Conservation (phyloP, 176 grass and related monocot species). For the Hordeum marinum region DNA sequence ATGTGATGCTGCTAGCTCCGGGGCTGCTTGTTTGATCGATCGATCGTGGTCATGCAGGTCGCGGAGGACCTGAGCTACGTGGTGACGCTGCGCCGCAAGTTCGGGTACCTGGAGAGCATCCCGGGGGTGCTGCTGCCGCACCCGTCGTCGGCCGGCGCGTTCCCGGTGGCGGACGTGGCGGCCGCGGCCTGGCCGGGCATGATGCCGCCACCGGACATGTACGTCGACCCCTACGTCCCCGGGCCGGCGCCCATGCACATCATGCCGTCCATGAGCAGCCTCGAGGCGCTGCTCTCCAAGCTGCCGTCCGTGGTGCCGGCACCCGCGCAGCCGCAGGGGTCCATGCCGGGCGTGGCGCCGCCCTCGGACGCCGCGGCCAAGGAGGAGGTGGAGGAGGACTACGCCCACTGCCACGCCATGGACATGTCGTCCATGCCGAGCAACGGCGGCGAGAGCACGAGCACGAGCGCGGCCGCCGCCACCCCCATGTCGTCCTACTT, state of each 20-base stretch:
- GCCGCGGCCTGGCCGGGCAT: constrained; percentile 30
- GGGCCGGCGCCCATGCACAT: constrained; percentile 48
- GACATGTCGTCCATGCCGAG: constrained; percentile 5
- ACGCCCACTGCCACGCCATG: constrained; percentile 41
- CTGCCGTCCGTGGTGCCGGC: constrained; percentile 72
- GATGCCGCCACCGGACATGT: constrained; percentile 50
- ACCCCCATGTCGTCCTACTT: constrained; percentile 55
- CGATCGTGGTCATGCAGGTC: constrained; percentile 31
- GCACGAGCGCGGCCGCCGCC: constrained; percentile 9
- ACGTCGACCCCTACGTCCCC: constrained; percentile 47
- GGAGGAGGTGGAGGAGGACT: constrained; percentile 41
- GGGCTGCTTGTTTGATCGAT: not conserved
- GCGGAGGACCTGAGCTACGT: constrained; percentile 87
- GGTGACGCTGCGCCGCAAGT: constrained; percentile 82
- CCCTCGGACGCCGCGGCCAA: constrained; percentile 1
- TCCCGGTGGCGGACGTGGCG: constrained; percentile 31
- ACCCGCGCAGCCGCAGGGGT: not conserved
- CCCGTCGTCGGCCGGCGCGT: constrained; percentile 63
- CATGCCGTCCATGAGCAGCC: constrained; percentile 98
- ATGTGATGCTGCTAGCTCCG: not conserved
- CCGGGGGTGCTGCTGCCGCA: constrained; percentile 93
- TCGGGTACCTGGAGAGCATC: constrained; percentile 95
- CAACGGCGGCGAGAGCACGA: constrained; percentile 31
- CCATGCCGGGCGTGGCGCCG: constrained; percentile 5
- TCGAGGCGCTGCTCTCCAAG: constrained; percentile 94